Evolutionary conservation across 306 rosid genomes (phyloP).

Genomic region (Dalbergia cultrata): DNA sequence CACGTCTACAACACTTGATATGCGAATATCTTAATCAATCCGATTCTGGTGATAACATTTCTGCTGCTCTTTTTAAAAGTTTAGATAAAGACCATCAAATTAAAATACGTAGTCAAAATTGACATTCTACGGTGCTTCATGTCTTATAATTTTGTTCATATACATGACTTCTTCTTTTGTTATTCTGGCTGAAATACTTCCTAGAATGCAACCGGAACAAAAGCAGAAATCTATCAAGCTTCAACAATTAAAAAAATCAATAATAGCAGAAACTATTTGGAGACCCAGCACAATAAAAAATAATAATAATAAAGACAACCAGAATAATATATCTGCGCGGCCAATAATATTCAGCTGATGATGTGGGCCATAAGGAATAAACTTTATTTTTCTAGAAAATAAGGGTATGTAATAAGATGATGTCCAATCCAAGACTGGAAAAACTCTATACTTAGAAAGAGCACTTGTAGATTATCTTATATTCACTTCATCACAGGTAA

Average conservation of each 20-base stretch:
- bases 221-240: background rate
- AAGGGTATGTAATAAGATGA: no score
- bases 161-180: background rate
- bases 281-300: background rate
- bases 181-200: background rate
- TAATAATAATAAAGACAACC: background rate
- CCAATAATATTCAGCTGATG: constrained; percentile 25
- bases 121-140: constrained; percentile 31
- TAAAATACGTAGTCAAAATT: constrained; percentile 38
- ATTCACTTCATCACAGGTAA: no score
- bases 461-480: no score
- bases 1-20: constrained; percentile 27
- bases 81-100: constrained; percentile 29
- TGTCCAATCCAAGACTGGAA: no score
- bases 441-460: no score
- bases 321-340: background rate
- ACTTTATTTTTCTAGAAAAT: no score
- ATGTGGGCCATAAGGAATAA: constrained; percentile 14
- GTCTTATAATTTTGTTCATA: constrained; percentile 28
- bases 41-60: constrained; percentile 28
- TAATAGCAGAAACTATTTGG: constrained; percentile 21
- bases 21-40: constrained; percentile 42
- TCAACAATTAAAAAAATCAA: constrained; percentile 18
- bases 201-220: constrained; percentile 5
- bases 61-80: background rate